phyloP scores from a whole-genome alignment of 2,329 filamentous ascomycete genomes.

The Colletotrichum tamarilloi region DNA sequence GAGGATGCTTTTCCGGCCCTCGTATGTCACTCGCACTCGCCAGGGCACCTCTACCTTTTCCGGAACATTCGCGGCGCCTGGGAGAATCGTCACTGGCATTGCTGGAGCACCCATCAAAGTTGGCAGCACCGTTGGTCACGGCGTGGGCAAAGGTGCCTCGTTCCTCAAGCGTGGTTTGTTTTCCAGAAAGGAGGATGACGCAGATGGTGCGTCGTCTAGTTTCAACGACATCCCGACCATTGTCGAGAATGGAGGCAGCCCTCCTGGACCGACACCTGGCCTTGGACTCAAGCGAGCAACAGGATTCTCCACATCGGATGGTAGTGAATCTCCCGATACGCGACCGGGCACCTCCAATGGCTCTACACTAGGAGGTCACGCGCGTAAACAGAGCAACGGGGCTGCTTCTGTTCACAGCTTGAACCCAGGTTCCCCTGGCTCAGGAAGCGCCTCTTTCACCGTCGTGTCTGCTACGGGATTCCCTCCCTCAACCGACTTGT shows the following conservation, averaged over 20 bases:
- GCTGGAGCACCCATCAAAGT: conserved; percentile 95
- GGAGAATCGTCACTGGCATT: conserved; percentile 85
- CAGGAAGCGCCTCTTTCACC: conserved; percentile 83
- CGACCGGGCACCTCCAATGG: conserved; percentile 50
- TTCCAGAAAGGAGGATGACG: conserved; percentile 72
- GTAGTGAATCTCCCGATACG: conserved; percentile 37
- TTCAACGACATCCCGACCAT: conserved; percentile 49
- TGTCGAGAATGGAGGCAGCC: conserved; percentile 55
- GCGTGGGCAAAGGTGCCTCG: conserved; percentile 88
- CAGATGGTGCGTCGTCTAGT: conserved; percentile 55
- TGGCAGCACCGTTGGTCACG: conserved; percentile 76
- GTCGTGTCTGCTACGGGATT: conserved; percentile 84
- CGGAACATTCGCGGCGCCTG: conserved; percentile 87
- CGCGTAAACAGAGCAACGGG: conserved; percentile 68
- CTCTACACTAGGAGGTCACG: conserved; percentile 50
- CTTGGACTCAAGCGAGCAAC: conserved; percentile 55
- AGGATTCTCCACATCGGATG: conserved; percentile 43
- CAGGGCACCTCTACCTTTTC: conserved; percentile 95
- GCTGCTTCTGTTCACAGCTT: conserved; percentile 76
- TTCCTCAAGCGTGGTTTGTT: conserved; percentile 90
- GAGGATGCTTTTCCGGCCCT: conserved; percentile 90
- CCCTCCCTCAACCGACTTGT: conserved; percentile 81
- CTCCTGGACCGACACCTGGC: conserved; percentile 40
- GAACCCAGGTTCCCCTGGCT: conserved; percentile 68
- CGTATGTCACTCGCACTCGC: conserved; percentile 86